Conservation (phyloP, 176 grass and related monocot genomes). For the Phragmites australis region DNA sequence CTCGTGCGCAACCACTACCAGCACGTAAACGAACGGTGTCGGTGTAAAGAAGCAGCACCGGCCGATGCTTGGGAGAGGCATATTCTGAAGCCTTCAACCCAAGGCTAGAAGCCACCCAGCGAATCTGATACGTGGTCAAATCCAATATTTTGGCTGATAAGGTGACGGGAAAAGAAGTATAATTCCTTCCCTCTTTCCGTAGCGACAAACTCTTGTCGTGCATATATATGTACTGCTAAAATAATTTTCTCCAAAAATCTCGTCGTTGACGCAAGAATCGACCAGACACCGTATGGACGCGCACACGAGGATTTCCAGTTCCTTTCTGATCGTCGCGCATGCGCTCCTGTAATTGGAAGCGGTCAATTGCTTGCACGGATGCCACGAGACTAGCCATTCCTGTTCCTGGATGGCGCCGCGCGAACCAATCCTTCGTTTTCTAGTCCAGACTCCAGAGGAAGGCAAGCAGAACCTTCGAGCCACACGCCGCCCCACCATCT, state of each 20-base stretch:
- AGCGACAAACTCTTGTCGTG: background rate
- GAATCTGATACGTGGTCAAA: constrained; percentile 27
- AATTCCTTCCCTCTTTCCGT: background rate
- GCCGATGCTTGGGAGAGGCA: background rate
- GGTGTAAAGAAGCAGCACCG: background rate
- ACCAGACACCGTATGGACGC: background rate
- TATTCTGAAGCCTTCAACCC: background rate
- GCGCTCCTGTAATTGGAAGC: background rate
- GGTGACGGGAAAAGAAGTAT: too few species aligned
- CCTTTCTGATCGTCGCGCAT: background rate
- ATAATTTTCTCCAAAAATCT: background rate
- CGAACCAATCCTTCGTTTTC: background rate
- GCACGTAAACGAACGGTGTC: background rate
- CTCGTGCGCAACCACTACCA: background rate
- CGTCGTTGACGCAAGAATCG: background rate
- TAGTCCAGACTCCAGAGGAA: background rate
- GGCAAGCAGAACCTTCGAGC: background rate
- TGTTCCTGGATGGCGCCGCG: background rate
- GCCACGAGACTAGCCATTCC: background rate
- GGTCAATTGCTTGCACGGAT: constrained; percentile 11
- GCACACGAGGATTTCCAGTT: background rate
- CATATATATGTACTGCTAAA: background rate
- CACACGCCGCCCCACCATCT: background rate
- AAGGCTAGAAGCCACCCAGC: background rate
- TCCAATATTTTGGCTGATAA: background rate